Percentiles rank a stretch among this genome's conserved stretches.
Evolutionary conservation across 1,139 yeast species (phyloP).

Genomic region (Arxiozyma telluris): DNA sequence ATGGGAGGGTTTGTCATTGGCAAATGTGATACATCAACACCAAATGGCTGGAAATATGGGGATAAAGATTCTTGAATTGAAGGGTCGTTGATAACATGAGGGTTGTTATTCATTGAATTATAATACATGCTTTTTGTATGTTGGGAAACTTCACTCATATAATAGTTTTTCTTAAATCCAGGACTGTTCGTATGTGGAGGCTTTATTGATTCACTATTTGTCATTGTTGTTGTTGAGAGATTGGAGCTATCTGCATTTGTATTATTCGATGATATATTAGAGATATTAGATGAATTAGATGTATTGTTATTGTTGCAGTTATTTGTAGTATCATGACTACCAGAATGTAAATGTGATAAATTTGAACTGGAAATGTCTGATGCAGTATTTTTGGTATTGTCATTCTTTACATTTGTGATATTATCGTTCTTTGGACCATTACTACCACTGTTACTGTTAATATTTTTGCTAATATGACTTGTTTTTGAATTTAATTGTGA

Average conservation of each 20-base stretch:
- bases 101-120: conserved; percentile 14
- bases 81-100: conserved; percentile 20
- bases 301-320: not conserved
- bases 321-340: not conserved
- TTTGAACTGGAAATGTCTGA: not conserved
- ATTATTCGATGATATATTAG: not conserved
- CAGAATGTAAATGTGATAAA: not conserved
- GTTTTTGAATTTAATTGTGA: not conserved
- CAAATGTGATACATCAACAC: conserved; percentile 37
- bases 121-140: conserved; percentile 10
- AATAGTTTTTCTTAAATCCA: conserved; percentile 1
- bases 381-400: not conserved
- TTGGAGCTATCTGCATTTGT: not conserved
- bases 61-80: conserved; percentile 34
- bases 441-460: not conserved
- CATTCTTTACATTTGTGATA: not conserved
- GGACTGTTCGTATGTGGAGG: not conserved
- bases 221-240: not conserved
- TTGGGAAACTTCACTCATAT: conserved; percentile 3
- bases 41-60: conserved; percentile 34
- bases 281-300: not conserved
- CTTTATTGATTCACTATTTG: not conserved
- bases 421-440: not conserved
- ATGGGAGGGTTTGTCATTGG: conserved; percentile 62
- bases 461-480: not conserved